Conservation (phyloP, 352 stramenopile genomes). For the Globisporangium camurandrum region DNA sequence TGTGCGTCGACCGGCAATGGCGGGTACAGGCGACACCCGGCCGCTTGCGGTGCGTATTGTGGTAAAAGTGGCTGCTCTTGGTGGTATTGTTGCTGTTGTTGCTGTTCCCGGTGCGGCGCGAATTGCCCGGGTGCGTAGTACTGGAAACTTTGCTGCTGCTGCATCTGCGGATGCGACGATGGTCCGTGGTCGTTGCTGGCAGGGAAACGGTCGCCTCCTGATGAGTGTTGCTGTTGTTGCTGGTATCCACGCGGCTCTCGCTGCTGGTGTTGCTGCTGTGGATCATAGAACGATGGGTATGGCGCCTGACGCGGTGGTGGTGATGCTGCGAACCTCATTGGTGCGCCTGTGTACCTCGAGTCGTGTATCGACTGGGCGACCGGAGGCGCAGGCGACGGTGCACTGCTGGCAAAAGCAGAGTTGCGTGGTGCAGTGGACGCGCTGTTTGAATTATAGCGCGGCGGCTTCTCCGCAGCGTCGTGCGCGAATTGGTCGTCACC, state of each 20-base stretch:
- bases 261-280: not conserved
- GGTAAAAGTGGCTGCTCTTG: constrained; percentile 2
- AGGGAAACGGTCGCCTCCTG: not conserved
- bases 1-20: not conserved
- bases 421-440: too few relatives aligned
- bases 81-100: too few relatives aligned
- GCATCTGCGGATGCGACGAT: not conserved
- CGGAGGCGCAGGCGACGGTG: too few relatives aligned
- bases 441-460: not conserved
- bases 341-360: not conserved
- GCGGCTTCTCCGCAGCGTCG: not conserved
- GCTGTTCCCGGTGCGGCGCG: too few relatives aligned
- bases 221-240: not conserved
- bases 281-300: not conserved
- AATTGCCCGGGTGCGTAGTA: not conserved
- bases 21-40: not conserved
- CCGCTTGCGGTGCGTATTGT: not conserved
- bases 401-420: not conserved
- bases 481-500: not conserved
- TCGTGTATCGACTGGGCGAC: not conserved
- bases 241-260: not conserved
- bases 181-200: not conserved
- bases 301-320: not conserved
- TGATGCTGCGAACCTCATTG: not conserved
- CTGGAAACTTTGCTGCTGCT: not conserved